phyloP scores from a whole-genome alignment of 176 grass and related monocot species.

The Juncus effusus region DNA sequence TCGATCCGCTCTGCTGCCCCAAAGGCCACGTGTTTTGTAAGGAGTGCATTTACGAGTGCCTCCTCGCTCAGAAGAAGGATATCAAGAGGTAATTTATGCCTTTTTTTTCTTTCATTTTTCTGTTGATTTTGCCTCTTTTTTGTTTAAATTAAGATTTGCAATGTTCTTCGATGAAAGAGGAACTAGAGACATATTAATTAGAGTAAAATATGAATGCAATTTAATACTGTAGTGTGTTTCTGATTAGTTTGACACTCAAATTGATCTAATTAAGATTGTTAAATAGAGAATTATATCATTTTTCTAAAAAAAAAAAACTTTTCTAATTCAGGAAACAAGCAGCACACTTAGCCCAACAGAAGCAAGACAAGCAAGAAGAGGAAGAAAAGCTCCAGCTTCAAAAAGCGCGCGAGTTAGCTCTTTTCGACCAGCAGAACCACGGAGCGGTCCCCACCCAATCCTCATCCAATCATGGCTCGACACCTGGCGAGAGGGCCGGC shows the following conservation, averaged over 20 bases:
- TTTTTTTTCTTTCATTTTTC: not conserved
- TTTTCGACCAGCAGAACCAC: constrained; percentile 91
- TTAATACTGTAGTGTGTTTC: not conserved
- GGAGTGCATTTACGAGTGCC: constrained; percentile 97
- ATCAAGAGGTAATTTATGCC: constrained; percentile 65
- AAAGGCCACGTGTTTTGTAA: constrained; percentile 96
- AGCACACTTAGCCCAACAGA: constrained; percentile 67
- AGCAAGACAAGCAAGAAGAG: constrained; percentile 81
- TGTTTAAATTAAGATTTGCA: not conserved
- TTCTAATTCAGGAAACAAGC: constrained; percentile 87
- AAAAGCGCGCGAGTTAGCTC: constrained; percentile 69
- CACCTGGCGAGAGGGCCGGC: constrained; percentile 54
- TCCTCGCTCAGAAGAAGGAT: constrained; percentile 96
- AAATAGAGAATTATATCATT: not conserved
- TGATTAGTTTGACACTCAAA: constrained; percentile 6
- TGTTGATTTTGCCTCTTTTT: not conserved
- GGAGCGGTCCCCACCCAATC: constrained; percentile 58
- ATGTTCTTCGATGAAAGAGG: not conserved
- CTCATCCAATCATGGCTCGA: constrained; percentile 49
- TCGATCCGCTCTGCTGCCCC: constrained; percentile 84
- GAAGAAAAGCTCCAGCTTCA: constrained; percentile 69
- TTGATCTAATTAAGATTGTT: not conserved
- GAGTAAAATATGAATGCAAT: too few relatives aligned
- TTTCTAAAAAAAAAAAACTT: too few relatives aligned
- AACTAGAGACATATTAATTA: too few relatives aligned